Conservation (phyloP, 208 protist species). For the Herpetomonas tarakana region DNA sequence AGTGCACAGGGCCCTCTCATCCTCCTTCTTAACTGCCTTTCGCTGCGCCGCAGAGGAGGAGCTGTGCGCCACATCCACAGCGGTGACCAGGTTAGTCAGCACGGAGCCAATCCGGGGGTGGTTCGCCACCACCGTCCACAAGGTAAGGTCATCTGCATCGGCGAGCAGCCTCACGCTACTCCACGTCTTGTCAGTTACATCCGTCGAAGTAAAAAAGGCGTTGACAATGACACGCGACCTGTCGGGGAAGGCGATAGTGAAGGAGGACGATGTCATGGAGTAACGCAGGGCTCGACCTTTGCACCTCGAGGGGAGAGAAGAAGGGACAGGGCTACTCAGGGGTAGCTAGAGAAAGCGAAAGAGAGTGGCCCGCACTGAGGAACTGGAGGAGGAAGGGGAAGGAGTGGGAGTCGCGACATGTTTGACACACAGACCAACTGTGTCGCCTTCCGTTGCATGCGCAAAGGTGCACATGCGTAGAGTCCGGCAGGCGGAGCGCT, state of each 20-base stretch:
- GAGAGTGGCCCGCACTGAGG: no score
- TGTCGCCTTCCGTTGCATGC: no score
- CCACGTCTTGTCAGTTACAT: conserved; percentile 70
- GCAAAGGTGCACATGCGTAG: no score
- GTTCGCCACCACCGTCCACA: conserved; percentile 77
- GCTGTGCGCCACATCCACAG: conserved; percentile 69
- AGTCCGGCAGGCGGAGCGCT: no score
- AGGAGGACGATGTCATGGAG: conserved; percentile 9
- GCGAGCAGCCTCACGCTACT: conserved; percentile 42
- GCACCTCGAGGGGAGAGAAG: no score
- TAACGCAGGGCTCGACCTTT: no score
- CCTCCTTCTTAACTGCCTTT: conserved; percentile 21
- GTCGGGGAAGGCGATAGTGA: conserved; percentile 49
- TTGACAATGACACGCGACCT: conserved; percentile 45
- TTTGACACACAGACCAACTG: no score
- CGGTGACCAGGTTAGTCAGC: conserved; percentile 42
- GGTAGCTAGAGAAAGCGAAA: no score
- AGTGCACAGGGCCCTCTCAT: conserved; percentile 39
- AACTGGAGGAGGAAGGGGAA: no score
- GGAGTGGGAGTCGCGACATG: no score
- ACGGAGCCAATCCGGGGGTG: conserved; percentile 42
- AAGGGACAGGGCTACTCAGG: no score
- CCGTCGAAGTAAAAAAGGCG: conserved; percentile 60
- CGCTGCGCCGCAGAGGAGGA: conserved; percentile 38
- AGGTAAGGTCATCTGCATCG: conserved; percentile 68